Percentiles rank a stretch among this genome's conserved stretches.
These are phyloP conservation scores for Acanthamoeba sp. DNA, from an alignment of 208 protist species.

Conservation along the genomic window DNA sequence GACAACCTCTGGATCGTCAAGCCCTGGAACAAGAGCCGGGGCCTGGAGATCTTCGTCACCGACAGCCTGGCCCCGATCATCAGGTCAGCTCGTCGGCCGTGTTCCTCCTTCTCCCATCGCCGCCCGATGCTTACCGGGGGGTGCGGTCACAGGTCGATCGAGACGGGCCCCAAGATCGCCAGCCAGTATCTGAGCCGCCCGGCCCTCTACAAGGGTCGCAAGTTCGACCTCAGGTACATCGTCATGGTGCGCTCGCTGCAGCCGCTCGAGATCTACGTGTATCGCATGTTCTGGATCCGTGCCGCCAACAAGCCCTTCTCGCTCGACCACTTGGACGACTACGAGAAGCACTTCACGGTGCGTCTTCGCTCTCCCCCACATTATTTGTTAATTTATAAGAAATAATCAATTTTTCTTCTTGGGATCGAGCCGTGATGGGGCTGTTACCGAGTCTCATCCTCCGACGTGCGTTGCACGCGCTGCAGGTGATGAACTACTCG, in stretches of 20 bases:
- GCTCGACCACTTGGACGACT: slow-evolving; percentile 80
- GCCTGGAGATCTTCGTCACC: slow-evolving; percentile 80
- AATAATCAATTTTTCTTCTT: too few species aligned
- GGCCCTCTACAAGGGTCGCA: slow-evolving; percentile 67
- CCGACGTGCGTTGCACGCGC: neutral
- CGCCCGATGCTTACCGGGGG: too few species aligned
- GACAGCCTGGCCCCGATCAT: slow-evolving; percentile 71
- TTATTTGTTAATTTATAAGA: neutral
- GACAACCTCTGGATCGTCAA: slow-evolving; percentile 83
- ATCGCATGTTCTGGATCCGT: slow-evolving; percentile 84
- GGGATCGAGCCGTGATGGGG: neutral
- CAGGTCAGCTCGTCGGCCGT: neutral
- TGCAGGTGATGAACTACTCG: slow-evolving; percentile 82
- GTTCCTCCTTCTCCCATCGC: too few species aligned
- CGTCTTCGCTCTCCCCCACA: neutral
- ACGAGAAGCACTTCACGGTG: slow-evolving; percentile 84
- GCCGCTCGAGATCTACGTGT: slow-evolving; percentile 79
- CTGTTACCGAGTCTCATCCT: neutral
- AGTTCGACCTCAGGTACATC: slow-evolving; percentile 83
- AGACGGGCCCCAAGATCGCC: slow-evolving; percentile 80
- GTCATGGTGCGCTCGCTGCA: slow-evolving; percentile 76
- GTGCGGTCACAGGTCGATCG: slow-evolving; percentile 50
- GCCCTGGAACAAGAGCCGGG: slow-evolving; percentile 79
- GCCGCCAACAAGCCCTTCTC: slow-evolving; percentile 77
- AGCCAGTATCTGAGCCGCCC: slow-evolving; percentile 77